A percentile compares a stretch with the other conserved stretches of the same genome.
These are phyloP conservation scores for Nannizziopsis arthrosporioides DNA, from an alignment of 2,329 filamentous ascomycete genomes.

Conservation along the genomic window DNA sequence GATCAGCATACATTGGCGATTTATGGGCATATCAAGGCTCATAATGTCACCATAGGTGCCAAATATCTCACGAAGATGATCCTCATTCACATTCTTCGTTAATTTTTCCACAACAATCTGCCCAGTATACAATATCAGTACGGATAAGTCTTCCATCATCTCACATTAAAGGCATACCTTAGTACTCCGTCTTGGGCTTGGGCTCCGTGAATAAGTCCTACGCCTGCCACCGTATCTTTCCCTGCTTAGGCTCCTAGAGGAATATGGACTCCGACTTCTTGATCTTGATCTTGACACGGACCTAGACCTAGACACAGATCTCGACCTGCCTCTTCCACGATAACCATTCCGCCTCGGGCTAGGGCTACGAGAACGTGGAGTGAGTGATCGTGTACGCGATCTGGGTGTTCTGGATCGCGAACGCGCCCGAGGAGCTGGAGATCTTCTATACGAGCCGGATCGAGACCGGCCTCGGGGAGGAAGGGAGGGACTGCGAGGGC, in stretches of 20 bases:
- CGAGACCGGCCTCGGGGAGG: constrained; percentile 7
- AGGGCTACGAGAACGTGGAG: constrained; percentile 4
- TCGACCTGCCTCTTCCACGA: constrained; percentile 13
- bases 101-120: constrained; percentile 93
- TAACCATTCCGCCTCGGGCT: constrained; percentile 19
- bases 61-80: constrained; percentile 85
- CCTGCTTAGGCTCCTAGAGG: constrained; percentile 29
- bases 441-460: constrained; percentile 16
- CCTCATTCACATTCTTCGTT: constrained; percentile 85
- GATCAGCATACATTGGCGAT: constrained; percentile 57
- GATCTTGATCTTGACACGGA: constrained; percentile 6
- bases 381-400: constrained; percentile 3
- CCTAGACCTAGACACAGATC: neutral
- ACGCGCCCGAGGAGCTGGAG: constrained; percentile 19
- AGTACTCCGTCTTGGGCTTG: constrained; percentile 26
- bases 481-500: constrained; percentile 7
- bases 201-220: constrained; percentile 28
- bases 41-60: constrained; percentile 74
- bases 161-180: constrained; percentile 22
- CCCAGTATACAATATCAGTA: neutral
- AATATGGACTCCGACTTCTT: constrained; percentile 15
- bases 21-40: constrained; percentile 82
- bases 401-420: constrained; percentile 15
- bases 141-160: neutral
- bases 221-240: constrained; percentile 30